Base-by-base conservation (phyloP, 2,329 filamentous ascomycete genomes). In the Stemphylium vesicarium region DNA sequence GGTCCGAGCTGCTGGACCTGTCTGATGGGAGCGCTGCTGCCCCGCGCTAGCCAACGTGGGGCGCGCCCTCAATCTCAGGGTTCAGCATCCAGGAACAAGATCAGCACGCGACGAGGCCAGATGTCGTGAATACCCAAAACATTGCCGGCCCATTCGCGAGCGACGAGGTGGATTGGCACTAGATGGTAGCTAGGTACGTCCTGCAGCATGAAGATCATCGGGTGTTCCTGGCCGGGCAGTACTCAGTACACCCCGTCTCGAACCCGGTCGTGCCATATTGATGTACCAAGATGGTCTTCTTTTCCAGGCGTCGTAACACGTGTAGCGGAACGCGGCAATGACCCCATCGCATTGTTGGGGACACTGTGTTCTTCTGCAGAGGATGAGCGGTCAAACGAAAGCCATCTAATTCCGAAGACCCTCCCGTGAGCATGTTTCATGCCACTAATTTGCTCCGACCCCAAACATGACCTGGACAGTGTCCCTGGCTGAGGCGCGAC, bases 401-500 rank as follows among this genome's bases (percentile, higher is more conserved):
- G 26, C 15, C 24, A 18, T 39, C 9, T 45, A 48, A 13, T 31
- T 10, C 41, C 11, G 18, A 41, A 18, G 22, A 33, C 47, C 35
- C 48, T 45, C 40, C 32, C 47, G 59, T 72, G 72, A 73, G 72
- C 72, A 73, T 64, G 69, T 73, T 74, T 71, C 58, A 64, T 64
- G 68, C 68, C 68, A 63, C 57, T 57, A 62, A 37, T 52, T 54
- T 47, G 58, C 51, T 63, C 29, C 40, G 15, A 39, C 33, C 29
- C 41, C 35, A 37, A 38, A 46, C 47, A 37, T 24, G 15, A 44
- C 36, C 40, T 35, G 60, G 57, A 66, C 57, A 49, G 46, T 32
- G 44, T 26, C 58, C 56, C 47, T 45, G 57, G 53, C 63, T 69
- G 68, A 66, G 47, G 62, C 72, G 53, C 49, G 49, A 52, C 59